Conservation (phyloP, 2,329 filamentous ascomycete species). For the Aspergillus cejpii region DNA sequence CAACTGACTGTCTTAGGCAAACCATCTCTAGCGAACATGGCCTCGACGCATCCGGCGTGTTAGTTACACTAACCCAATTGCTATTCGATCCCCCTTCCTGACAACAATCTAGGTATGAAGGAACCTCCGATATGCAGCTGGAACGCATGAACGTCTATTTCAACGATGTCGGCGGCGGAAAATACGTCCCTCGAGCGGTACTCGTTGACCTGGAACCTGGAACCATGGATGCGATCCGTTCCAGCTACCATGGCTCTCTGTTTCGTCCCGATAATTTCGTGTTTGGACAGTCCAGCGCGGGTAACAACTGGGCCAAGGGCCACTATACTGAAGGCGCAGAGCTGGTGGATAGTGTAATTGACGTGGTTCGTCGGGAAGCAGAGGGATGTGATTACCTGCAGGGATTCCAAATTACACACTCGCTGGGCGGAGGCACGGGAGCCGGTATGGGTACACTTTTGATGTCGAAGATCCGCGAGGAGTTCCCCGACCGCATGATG, state of each 20-base stretch:
- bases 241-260: constrained; percentile 94
- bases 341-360: constrained; percentile 94
- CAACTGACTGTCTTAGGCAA: no score
- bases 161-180: constrained; percentile 92
- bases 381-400: constrained; percentile 99
- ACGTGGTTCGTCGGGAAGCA: constrained; percentile 96
- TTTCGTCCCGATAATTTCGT: constrained; percentile 99
- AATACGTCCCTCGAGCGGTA: constrained; percentile 98
- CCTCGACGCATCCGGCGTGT: constrained; percentile 95
- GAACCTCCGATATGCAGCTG: constrained; percentile 95
- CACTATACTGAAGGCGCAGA: constrained; percentile 99
- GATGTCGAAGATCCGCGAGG: constrained; percentile 99
- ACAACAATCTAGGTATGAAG: constrained; percentile 67
- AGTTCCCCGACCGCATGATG: constrained; percentile 99
- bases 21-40: constrained; percentile 87
- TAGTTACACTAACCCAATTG: constrained; percentile 43
- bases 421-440: constrained; percentile 98
- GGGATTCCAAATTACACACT: constrained; percentile 99
- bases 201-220: constrained; percentile 99
- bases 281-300: constrained; percentile 97
- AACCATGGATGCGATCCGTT: constrained; percentile 98
- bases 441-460: constrained; percentile 99
- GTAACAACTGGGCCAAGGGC: constrained; percentile 99
- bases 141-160: constrained; percentile 99
- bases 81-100: constrained; percentile 1